Conservation (phyloP, 2,329 filamentous ascomycete genomes). For the Colletotrichum camelliae region DNA sequence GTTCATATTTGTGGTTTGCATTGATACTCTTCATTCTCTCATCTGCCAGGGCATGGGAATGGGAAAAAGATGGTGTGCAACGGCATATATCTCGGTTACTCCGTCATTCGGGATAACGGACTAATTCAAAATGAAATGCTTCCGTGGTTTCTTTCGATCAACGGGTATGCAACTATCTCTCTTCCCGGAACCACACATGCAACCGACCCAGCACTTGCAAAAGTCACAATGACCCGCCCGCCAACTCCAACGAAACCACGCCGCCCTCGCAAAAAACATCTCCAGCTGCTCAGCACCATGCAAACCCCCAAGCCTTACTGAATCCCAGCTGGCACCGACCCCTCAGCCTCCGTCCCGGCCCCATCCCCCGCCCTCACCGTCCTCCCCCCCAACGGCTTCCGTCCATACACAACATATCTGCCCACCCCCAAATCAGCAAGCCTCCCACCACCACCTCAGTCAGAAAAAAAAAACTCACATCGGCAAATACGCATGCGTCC, state of each 20-base stretch:
- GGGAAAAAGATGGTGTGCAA: neutral
- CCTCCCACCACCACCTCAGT: neutral
- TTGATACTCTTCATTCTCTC: neutral
- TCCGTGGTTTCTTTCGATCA: neutral
- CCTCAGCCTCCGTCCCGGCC: neutral
- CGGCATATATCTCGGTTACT: accelerated
- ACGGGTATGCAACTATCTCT: neutral
- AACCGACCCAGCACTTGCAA: neutral
- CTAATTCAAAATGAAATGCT: neutral
- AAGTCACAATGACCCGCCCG: neutral
- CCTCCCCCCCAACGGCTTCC: neutral
- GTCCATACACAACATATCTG: constrained; percentile 17
- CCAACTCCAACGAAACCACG: neutral
- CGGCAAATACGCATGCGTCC: constrained; percentile 30
- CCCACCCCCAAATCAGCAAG: neutral
- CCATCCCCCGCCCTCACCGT: neutral
- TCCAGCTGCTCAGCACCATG: too few species aligned
- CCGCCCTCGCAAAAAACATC: neutral
- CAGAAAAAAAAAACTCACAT: constrained; percentile 1
- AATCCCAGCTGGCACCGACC: neutral
- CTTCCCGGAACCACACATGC: neutral
- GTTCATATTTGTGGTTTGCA: neutral
- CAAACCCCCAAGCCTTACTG: neutral
- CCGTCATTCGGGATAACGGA: neutral
- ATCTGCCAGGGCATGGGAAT: neutral